These are phyloP conservation scores for Paramecium sonneborni DNA, from an alignment of 73 alveolate species.

Conservation along the genomic window DNA sequence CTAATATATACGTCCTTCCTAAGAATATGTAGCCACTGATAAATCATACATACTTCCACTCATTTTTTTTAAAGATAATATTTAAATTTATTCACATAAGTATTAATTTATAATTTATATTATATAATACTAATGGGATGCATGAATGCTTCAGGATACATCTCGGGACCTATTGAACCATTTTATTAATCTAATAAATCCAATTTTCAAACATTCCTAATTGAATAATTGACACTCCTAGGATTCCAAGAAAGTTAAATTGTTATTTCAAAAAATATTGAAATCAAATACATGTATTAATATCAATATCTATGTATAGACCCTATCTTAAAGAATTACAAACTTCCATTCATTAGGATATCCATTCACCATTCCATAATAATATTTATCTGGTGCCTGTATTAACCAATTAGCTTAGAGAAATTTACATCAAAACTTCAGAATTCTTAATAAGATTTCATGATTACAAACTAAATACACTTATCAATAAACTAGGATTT, in stretches of 20 bases:
- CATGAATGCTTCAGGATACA: neutral
- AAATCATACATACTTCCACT: conserved; percentile 76
- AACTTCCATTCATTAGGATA: neutral
- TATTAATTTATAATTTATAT: neutral
- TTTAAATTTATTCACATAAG: conserved; percentile 37
- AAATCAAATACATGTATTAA: neutral
- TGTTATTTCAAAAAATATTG: neutral
- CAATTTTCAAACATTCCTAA: neutral
- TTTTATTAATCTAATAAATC: neutral
- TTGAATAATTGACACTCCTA: neutral
- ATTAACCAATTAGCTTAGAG: neutral
- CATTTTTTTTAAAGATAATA: conserved; percentile 14
- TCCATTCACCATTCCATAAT: neutral
- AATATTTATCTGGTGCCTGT: neutral
- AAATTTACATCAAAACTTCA: neutral
- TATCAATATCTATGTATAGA: neutral
- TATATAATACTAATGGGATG: neutral
- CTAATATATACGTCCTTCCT: conserved; percentile 92
- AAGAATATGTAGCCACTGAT: conserved; percentile 80
- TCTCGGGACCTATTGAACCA: neutral
- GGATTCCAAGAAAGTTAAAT: neutral
- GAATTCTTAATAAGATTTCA: neutral
- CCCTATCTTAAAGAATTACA: neutral
- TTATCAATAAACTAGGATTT: neutral
- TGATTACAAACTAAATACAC: neutral